A percentile compares a stretch with the other conserved stretches of the same genome.
phyloP scores from a whole-genome alignment of 1,139 yeast species.

The Blastobotrys capitulatus region DNA sequence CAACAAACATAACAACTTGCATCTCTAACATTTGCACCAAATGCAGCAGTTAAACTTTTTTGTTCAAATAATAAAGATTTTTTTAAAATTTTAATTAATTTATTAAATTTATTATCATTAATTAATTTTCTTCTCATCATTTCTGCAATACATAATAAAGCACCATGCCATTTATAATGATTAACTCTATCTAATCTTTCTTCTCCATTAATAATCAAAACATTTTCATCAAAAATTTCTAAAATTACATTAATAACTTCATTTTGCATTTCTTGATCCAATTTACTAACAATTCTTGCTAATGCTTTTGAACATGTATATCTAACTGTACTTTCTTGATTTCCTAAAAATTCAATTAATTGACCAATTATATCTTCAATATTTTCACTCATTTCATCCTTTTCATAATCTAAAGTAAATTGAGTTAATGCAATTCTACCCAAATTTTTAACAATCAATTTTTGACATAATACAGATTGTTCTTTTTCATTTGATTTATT shows the following conservation, averaged over 20 bases:
- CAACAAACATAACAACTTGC: slow-evolving; percentile 75
- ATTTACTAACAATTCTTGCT: slow-evolving; percentile 34
- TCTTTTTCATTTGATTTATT: not conserved
- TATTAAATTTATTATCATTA: slow-evolving; percentile 21
- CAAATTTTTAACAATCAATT: slow-evolving; percentile 33
- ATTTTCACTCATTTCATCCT: slow-evolving; percentile 19
- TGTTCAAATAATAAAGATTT: slow-evolving; percentile 52
- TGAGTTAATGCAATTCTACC: slow-evolving; percentile 34
- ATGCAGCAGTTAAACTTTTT: slow-evolving; percentile 41
- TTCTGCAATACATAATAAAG: slow-evolving; percentile 42
- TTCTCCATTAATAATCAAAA: slow-evolving; percentile 11
- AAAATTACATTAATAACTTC: slow-evolving; percentile 36
- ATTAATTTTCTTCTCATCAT: slow-evolving; percentile 34
- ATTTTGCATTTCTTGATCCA: slow-evolving; percentile 28
- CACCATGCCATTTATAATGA: slow-evolving; percentile 42
- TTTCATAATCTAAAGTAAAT: slow-evolving; percentile 10
- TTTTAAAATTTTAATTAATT: slow-evolving; percentile 30
- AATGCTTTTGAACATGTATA: slow-evolving; percentile 44
- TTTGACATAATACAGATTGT: slow-evolving; percentile 12
- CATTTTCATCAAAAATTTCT: slow-evolving; percentile 26
- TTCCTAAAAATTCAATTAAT: slow-evolving; percentile 31
- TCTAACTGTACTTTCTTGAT: slow-evolving; percentile 39
- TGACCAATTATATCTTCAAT: slow-evolving; percentile 41
- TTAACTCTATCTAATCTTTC: slow-evolving; percentile 26
- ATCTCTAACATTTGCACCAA: slow-evolving; percentile 72